Base-by-base conservation (phyloP, 805 yeast genomes). In the Starmerella bombicola region DNA sequence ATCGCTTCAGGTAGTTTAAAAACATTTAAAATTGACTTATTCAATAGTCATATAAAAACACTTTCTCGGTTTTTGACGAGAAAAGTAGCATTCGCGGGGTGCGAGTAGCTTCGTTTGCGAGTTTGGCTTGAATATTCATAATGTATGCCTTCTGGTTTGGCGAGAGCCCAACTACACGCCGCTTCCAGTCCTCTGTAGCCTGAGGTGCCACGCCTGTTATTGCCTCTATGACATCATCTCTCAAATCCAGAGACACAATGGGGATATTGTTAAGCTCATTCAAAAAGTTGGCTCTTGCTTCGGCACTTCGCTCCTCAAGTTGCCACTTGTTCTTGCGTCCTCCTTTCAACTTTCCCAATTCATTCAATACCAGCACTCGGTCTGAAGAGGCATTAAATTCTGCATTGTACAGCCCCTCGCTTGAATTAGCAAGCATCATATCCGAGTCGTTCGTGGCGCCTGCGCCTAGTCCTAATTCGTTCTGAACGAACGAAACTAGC, bases 191-290 rank as follows among this genome's bases (percentile, higher is more conserved):
- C 20, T 61, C 65, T 4, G 46, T 47, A 12, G 52, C 48, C 24
- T 46, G 46, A 9, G 61, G 60, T 4, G 60, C 45, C 0, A 57
- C 46, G 6, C 52, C 42, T 7, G 48, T 37, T 30, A 88, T 80
- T 70, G 85, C 80, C 37, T 85, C 88, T 46, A 91, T 58, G 2
- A 83, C 80, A 46, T 85, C 96, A 51, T 83, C 94, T 46, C 78
- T 69, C 10, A 76, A 61, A 55, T 88, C 97, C 25, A 88, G 73
- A 0, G 80, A 72, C 35, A 85, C 67, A 0, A 88, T 71, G 0
- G 96, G 88, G 0, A 91, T 78, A 18, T 64, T 60, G 0, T 77
- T 66, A 30, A 88, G 57, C 9, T 65, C 68, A 37, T 69, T 67
- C 30, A 84, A 55, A 35, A 78, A 64, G 3, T 62, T 55, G 1